phyloP scores from a whole-genome alignment of 2,329 filamentous ascomycete species.

The Rhynchosporium secalis region DNA sequence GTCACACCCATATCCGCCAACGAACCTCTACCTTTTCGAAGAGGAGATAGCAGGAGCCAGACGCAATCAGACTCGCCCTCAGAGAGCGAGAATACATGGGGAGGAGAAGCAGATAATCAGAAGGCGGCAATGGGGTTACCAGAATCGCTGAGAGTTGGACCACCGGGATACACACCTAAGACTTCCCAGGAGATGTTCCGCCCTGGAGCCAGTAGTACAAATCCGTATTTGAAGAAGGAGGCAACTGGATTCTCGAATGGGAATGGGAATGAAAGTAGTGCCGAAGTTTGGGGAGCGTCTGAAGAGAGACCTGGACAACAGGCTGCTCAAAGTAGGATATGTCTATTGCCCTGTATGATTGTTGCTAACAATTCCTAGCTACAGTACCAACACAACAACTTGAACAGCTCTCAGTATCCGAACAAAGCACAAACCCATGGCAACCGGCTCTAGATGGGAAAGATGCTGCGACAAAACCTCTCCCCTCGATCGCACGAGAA shows the following conservation, averaged over 20 bases:
- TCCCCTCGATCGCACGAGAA: constrained; percentile 28
- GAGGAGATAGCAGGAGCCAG: constrained; percentile 25
- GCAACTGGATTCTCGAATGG: constrained; percentile 25
- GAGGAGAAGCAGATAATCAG: constrained; percentile 22
- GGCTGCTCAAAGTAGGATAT: constrained; percentile 25
- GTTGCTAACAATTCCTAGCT: constrained; percentile 14
- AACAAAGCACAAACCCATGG: constrained; percentile 39
- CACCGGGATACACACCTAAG: constrained; percentile 28
- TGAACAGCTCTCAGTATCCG: constrained; percentile 31
- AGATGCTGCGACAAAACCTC: constrained; percentile 19
- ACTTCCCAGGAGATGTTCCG: constrained; percentile 31
- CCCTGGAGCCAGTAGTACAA: constrained; percentile 30
- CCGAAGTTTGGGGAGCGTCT: constrained; percentile 34
- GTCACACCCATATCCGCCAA: constrained; percentile 27
- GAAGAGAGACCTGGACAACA: constrained; percentile 28
- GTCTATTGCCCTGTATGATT: not conserved
- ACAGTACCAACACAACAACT: constrained; percentile 28
- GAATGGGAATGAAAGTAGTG: constrained; percentile 31
- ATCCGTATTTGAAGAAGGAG: constrained; percentile 37
- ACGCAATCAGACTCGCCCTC: constrained; percentile 25
- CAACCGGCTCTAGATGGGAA: constrained; percentile 33
- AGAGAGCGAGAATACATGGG: constrained; percentile 33
- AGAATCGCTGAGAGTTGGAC: constrained; percentile 35
- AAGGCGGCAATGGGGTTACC: constrained; percentile 27
- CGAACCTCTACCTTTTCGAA: constrained; percentile 18